Evolutionary conservation across 2,329 filamentous ascomycete species (phyloP).

Genomic region (Chaetomiaceae sp.): DNA sequence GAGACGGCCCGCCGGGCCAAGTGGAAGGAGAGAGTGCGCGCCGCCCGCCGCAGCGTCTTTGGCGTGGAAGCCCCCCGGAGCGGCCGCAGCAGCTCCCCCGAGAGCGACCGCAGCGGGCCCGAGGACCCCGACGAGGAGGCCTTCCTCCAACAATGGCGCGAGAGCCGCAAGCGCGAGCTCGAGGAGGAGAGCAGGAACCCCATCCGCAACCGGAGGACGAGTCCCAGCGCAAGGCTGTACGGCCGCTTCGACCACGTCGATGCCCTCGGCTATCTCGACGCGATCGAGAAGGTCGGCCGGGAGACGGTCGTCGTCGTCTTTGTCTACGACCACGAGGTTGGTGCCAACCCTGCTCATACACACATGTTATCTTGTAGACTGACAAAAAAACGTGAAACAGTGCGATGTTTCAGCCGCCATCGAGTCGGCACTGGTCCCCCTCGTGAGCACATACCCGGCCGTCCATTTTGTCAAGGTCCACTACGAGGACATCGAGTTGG

Average conservation of each 20-base stretch:
- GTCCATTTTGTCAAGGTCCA: slow-evolving; percentile 88
- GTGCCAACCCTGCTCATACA: slow-evolving; percentile 32
- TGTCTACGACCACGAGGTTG: slow-evolving; percentile 82
- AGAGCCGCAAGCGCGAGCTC: slow-evolving; percentile 72
- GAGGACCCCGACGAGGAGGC: slow-evolving; percentile 67
- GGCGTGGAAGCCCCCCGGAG: slow-evolving; percentile 37
- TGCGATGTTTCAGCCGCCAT: slow-evolving; percentile 74
- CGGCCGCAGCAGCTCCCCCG: slow-evolving; percentile 30
- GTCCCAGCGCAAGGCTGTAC: slow-evolving; percentile 71
- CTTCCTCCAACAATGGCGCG: slow-evolving; percentile 82
- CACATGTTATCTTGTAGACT: slow-evolving; percentile 20
- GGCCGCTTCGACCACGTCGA: slow-evolving; percentile 80
- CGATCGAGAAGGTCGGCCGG: slow-evolving; percentile 79
- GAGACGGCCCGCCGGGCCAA: slow-evolving; percentile 59
- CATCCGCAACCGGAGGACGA: slow-evolving; percentile 62
- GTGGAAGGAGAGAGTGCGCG: slow-evolving; percentile 48
- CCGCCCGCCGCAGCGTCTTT: slow-evolving; percentile 52
- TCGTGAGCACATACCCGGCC: slow-evolving; percentile 66
- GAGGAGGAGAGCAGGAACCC: slow-evolving; percentile 50
- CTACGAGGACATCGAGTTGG: slow-evolving; percentile 90
- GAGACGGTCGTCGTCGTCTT: slow-evolving; percentile 88
- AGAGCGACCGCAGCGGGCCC: slow-evolving; percentile 34
- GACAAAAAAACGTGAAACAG: slow-evolving; percentile 40
- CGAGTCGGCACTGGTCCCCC: slow-evolving; percentile 68
- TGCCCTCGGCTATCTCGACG: slow-evolving; percentile 88